These are phyloP conservation scores for Leishmania turanica DNA, from an alignment of 208 protist genomes.

Conservation along the genomic window DNA sequence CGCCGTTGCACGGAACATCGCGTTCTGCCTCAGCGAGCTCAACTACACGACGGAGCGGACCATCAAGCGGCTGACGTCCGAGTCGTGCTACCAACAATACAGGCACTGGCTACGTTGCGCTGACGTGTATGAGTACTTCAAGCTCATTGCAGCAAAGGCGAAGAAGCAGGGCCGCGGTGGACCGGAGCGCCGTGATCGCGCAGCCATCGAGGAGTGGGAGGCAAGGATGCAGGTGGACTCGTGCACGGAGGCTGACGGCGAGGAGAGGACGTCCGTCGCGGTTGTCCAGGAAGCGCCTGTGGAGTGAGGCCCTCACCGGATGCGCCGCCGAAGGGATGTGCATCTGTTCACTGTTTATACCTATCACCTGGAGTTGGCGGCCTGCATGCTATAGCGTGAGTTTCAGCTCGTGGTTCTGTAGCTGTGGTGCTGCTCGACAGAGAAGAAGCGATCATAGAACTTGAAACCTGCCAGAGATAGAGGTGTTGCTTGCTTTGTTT, in stretches of 20 bases:
- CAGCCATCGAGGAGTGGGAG: slow-evolving; percentile 88
- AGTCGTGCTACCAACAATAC: slow-evolving; percentile 89
- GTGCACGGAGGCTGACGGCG: slow-evolving; percentile 20
- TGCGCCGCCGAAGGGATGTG: not conserved
- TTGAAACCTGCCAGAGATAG: not conserved
- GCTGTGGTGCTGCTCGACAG: not conserved
- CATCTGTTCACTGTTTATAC: too few species aligned
- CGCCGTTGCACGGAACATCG: slow-evolving; percentile 76
- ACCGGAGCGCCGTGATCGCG: slow-evolving; percentile 69
- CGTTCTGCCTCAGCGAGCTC: slow-evolving; percentile 85
- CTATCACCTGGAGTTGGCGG: not conserved
- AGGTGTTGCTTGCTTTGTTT: not conserved
- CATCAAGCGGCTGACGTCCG: slow-evolving; percentile 81
- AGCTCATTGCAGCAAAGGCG: slow-evolving; percentile 75
- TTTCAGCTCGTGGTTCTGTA: not conserved
- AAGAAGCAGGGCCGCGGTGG: slow-evolving; percentile 57
- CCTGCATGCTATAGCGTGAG: not conserved
- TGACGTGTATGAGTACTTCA: slow-evolving; percentile 82
- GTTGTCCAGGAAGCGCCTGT: not conserved
- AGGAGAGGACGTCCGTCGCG: not conserved
- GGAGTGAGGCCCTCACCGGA: not conserved
- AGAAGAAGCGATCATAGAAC: not conserved
- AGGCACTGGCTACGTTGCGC: slow-evolving; percentile 83
- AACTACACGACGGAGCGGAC: slow-evolving; percentile 80
- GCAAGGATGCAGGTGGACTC: slow-evolving; percentile 62